Conservation (phyloP, 2,329 filamentous ascomycete genomes). For the Colletotrichum sp. region DNA sequence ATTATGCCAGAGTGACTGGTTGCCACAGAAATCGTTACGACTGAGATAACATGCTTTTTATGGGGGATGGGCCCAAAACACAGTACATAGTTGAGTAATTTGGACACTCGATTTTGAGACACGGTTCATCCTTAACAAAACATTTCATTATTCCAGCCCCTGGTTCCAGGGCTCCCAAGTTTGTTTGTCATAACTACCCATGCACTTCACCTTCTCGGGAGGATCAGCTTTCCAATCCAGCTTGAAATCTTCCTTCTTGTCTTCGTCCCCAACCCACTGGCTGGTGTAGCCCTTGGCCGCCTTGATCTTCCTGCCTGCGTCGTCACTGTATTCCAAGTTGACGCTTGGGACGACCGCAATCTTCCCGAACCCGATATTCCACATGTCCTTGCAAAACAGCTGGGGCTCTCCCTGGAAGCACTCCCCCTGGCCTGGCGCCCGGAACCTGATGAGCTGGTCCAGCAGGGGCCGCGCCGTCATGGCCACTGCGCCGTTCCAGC, state of each 20-base stretch:
- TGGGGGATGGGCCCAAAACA: too few species aligned
- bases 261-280: constrained; percentile 34
- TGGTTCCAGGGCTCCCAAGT: constrained; percentile 48
- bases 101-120: too few species aligned
- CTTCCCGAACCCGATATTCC: too few species aligned
- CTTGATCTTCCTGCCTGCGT: constrained; percentile 42
- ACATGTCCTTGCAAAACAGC: too few species aligned
- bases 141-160: constrained; percentile 1
- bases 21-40: too few species aligned
- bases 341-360: too few species aligned
- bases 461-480: constrained; percentile 54
- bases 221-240: constrained; percentile 50
- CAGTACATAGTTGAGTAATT: too few species aligned
- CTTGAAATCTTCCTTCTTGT: constrained; percentile 19
- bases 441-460: constrained; percentile 47
- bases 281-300: constrained; percentile 53
- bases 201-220: constrained; percentile 53
- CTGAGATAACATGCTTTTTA: too few species aligned
- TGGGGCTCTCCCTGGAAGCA: constrained; percentile 59
- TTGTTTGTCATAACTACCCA: constrained; percentile 45
- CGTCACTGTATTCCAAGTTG: too few species aligned
- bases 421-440: constrained; percentile 42
- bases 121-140: too few species aligned
- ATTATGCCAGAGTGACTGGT: too few species aligned
- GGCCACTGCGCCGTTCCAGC: constrained; percentile 63